A percentile compares a stretch with the other conserved stretches of the same genome.
Evolutionary conservation across 768 basidiomycete species (phyloP).

Genomic region (Termitomyces sp.): DNA sequence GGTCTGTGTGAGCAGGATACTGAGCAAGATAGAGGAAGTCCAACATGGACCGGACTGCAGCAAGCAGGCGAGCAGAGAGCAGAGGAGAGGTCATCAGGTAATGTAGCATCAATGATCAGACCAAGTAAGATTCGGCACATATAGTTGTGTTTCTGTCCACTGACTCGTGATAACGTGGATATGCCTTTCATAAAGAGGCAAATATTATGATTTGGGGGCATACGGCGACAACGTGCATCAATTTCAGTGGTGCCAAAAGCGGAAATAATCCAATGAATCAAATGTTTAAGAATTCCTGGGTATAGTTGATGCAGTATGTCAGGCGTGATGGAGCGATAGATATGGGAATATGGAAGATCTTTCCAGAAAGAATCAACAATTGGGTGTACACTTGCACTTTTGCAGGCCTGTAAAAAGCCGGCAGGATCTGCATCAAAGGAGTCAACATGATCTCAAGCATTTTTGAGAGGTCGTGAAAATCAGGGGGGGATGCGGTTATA

Average conservation of each 20-base stretch:
- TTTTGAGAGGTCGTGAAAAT: conserved; percentile 10
- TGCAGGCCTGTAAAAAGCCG: conserved; percentile 15
- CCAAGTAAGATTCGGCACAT: conserved; percentile 29
- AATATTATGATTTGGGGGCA: conserved; percentile 33
- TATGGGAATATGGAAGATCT: conserved; percentile 24
- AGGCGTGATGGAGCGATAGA: conserved; percentile 24
- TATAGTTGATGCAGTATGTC: conserved; percentile 32
- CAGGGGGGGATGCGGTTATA: conserved; percentile 1
- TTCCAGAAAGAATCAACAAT: conserved; percentile 23
- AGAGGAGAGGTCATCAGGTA: conserved; percentile 5
- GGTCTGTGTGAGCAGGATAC: conserved; percentile 25
- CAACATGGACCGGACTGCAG: conserved; percentile 26
- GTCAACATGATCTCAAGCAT: conserved; percentile 25
- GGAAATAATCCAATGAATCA: conserved; percentile 26
- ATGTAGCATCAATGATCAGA: conserved; percentile 21
- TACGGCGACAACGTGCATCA: conserved; percentile 27
- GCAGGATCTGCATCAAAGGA: conserved; percentile 12
- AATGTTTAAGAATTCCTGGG: conserved; percentile 32
- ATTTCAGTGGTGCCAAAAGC: conserved; percentile 27
- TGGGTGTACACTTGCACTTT: conserved; percentile 21
- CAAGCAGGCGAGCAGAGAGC: conserved; percentile 18
- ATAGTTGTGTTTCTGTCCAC: conserved; percentile 30
- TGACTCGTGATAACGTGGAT: conserved; percentile 23
- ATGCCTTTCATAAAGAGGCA: conserved; percentile 34
- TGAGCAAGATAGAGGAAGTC: conserved; percentile 38